A percentile compares a stretch with the other conserved stretches of the same genome.
phyloP scores from a whole-genome alignment of 352 stramenopile genomes.

The Globisporangium orthogonon region DNA sequence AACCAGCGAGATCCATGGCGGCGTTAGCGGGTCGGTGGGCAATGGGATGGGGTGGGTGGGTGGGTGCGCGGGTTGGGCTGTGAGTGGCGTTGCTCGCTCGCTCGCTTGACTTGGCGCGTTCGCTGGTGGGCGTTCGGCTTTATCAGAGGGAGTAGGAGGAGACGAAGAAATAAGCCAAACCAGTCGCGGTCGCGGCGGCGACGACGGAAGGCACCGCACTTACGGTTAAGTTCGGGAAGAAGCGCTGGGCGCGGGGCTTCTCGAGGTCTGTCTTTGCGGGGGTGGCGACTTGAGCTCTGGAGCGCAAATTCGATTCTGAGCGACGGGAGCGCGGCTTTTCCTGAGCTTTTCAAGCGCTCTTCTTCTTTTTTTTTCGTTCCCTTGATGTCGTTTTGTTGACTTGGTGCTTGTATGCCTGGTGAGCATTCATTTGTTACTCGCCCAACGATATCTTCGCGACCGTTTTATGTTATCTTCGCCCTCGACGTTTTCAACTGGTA shows the following conservation, averaged over 20 bases:
- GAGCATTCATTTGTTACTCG: background rate
- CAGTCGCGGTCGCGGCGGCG: background rate
- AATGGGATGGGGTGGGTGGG: no score
- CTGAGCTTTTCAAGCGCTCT: background rate
- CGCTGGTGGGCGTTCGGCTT: conserved; percentile 7
- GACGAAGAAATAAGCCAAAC: background rate
- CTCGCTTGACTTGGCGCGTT: conserved; percentile 2
- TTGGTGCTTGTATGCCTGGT: background rate
- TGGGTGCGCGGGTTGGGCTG: background rate
- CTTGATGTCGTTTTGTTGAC: no score
- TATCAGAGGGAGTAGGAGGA: background rate
- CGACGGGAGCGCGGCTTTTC: background rate
- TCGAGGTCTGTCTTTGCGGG: no score
- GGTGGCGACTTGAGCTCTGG: conserved; percentile 2
- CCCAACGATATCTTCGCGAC: background rate
- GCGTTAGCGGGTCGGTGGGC: background rate
- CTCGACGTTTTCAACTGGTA: background rate
- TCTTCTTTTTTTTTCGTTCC: conserved; percentile 1
- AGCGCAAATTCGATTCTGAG: conserved; percentile 35
- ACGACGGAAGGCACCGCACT: background rate
- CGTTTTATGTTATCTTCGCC: background rate
- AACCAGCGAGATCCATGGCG: conserved; percentile 27
- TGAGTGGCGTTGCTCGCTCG: background rate
- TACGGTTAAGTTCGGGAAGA: background rate
- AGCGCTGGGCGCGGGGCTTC: no score